phyloP scores from a whole-genome alignment of 2,329 filamentous ascomycete genomes.

The Lachnellula hyalina region DNA sequence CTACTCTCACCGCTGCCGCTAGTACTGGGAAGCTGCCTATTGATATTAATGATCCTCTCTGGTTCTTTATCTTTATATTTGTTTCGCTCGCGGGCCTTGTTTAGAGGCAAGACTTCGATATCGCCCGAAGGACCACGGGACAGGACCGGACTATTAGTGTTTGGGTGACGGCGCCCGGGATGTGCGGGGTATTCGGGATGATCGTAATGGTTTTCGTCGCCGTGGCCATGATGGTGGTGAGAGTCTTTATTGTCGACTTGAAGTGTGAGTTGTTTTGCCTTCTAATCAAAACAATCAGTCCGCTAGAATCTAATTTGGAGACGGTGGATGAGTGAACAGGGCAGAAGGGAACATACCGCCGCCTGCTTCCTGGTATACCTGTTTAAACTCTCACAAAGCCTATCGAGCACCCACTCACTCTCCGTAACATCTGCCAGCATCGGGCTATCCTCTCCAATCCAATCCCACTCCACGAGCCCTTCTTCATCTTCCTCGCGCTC shows the following conservation, averaged over 20 bases:
- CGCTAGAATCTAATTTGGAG: not conserved
- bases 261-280: not conserved
- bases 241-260: not conserved
- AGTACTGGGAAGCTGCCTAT: not conserved
- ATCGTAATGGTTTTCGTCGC: not conserved
- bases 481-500: conserved; percentile 48
- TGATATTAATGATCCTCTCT: not conserved
- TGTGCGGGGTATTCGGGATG: not conserved
- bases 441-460: conserved; percentile 64
- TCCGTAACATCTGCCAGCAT: conserved; percentile 59
- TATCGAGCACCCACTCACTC: conserved; percentile 61
- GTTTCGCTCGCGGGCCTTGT: not conserved
- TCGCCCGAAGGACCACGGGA: not conserved
- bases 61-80: not conserved
- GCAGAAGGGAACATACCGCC: conserved; percentile 12
- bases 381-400: conserved; percentile 58
- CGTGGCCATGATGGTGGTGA: not conserved
- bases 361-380: conserved; percentile 32
- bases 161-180: not conserved
- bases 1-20: not conserved
- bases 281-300: not conserved
- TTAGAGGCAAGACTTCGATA: not conserved
- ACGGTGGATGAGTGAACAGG: not conserved
- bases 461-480: conserved; percentile 63
- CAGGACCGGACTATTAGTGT: not conserved